Evolutionary conservation across 108 stramenopile species (phyloP).

Genomic region (Skeletonema tropicum): DNA sequence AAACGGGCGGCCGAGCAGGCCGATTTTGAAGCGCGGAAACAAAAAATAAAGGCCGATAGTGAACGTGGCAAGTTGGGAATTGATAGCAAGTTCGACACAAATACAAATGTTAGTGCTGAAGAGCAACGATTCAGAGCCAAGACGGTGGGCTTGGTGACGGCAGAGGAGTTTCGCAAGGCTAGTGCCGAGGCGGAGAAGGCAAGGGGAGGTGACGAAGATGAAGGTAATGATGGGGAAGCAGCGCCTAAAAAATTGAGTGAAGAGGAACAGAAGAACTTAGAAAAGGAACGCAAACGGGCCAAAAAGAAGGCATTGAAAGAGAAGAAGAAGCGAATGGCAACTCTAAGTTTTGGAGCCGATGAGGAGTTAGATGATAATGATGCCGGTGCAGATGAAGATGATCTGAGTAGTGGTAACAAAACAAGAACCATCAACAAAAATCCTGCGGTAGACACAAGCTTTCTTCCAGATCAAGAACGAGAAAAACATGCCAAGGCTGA

Average conservation of each 20-base stretch:
- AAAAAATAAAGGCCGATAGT: constrained; percentile 53
- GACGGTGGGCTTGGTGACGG: constrained; percentile 88
- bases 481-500: constrained; percentile 66
- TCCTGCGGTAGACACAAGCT: constrained; percentile 92
- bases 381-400: constrained; percentile 18
- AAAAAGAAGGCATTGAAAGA: constrained; percentile 65
- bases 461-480: constrained; percentile 89
- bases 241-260: constrained; percentile 18
- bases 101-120: constrained; percentile 39
- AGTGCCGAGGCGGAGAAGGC: constrained; percentile 48
- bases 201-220: constrained; percentile 17
- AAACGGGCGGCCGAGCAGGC: constrained; percentile 77
- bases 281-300: constrained; percentile 40
- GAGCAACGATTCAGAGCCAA: constrained; percentile 63
- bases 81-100: constrained; percentile 55
- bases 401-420: constrained; percentile 6
- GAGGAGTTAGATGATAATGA: constrained; percentile 59
- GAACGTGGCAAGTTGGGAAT: constrained; percentile 49
- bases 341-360: constrained; percentile 72
- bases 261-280: constrained; percentile 42
- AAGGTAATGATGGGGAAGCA: constrained; percentile 9
- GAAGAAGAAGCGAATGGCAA: constrained; percentile 68
- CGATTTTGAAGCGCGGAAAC: constrained; percentile 67
- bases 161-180: constrained; percentile 76
- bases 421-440: constrained; percentile 70